Conservation (phyloP, 2,329 filamentous ascomycete species). For the Colletotrichum liaoningense region DNA sequence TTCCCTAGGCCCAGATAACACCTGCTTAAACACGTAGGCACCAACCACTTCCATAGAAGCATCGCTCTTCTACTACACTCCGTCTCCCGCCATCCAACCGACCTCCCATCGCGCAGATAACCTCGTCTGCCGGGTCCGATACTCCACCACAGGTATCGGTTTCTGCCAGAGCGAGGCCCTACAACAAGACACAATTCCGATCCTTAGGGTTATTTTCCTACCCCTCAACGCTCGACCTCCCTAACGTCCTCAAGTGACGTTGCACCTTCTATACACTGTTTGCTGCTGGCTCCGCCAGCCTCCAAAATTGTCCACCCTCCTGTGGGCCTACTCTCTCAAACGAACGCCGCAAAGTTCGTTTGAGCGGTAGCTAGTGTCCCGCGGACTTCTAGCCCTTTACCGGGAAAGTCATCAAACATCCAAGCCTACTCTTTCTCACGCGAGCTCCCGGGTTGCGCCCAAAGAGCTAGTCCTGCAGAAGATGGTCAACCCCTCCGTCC, state of each 20-base stretch:
- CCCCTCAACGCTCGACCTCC: slow-evolving; percentile 88
- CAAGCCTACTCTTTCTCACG: slow-evolving; percentile 36
- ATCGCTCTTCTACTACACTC: slow-evolving; percentile 27
- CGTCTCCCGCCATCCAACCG: slow-evolving; percentile 35
- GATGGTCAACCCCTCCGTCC: slow-evolving; percentile 87
- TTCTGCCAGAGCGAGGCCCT: slow-evolving; percentile 75
- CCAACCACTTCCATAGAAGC: neutral
- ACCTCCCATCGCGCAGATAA: slow-evolving; percentile 56
- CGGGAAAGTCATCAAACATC: slow-evolving; percentile 1
- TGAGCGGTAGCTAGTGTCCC: slow-evolving; percentile 98
- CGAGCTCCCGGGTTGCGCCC: slow-evolving; percentile 36
- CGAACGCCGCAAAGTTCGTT: slow-evolving; percentile 95
- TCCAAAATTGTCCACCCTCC: slow-evolving; percentile 69
- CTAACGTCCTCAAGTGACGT: slow-evolving; percentile 85
- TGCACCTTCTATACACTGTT: slow-evolving; percentile 50
- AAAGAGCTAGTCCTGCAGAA: slow-evolving; percentile 24
- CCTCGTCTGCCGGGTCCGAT: slow-evolving; percentile 87
- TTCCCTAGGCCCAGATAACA: slow-evolving; percentile 39
- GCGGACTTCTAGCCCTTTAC: slow-evolving; percentile 65
- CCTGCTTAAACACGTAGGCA: slow-evolving; percentile 12
- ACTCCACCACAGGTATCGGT: slow-evolving; percentile 86
- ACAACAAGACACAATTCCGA: slow-evolving; percentile 86
- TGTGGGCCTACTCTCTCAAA: slow-evolving; percentile 98
- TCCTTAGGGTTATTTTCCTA: slow-evolving; percentile 83
- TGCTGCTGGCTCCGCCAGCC: slow-evolving; percentile 93